Evolutionary conservation across 2,329 filamentous ascomycete species (phyloP).

Genomic region (Escovopsis sp.): DNA sequence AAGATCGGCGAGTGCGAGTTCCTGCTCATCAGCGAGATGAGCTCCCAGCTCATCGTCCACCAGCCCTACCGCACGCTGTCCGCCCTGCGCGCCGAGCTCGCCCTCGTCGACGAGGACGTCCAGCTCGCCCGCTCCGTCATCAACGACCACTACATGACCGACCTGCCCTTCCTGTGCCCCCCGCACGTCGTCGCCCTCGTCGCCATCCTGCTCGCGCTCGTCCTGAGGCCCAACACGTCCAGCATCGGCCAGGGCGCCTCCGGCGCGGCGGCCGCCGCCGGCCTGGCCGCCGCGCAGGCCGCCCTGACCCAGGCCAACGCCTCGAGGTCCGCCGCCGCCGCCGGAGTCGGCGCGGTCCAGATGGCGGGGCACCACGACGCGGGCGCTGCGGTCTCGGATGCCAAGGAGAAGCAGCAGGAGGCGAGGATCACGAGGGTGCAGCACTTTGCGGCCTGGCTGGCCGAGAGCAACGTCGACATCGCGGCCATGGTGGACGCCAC

Average conservation of each 20-base stretch:
- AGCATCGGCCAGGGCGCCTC: constrained; percentile 14
- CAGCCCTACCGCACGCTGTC: constrained; percentile 77
- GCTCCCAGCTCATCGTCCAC: constrained; percentile 76
- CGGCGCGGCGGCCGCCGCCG: constrained; percentile 20
- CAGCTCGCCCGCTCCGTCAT: constrained; percentile 68
- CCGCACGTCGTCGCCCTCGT: constrained; percentile 85
- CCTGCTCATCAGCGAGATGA: constrained; percentile 80
- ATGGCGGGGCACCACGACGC: constrained; percentile 5
- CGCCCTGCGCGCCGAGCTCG: constrained; percentile 54
- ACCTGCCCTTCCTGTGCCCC: constrained; percentile 70
- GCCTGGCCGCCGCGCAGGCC: constrained; percentile 35
- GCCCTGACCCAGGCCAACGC: constrained; percentile 33
- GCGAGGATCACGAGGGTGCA: constrained; percentile 50
- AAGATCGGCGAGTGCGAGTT: constrained; percentile 92
- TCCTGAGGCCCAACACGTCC: constrained; percentile 47
- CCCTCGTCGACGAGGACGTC: constrained; percentile 63
- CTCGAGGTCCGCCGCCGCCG: constrained; percentile 8
- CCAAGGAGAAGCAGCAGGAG: constrained; percentile 36
- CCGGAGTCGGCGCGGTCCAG: constrained; percentile 7
- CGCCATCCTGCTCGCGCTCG: constrained; percentile 70
- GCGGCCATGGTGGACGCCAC: constrained; percentile 76
- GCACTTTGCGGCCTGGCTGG: constrained; percentile 59
- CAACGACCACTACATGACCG: constrained; percentile 87
- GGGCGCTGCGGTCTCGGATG: constrained; percentile 10
- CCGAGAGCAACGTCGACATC: constrained; percentile 75